Evolutionary conservation across 1,284 basidiomycete species (phyloP).

Genomic region (Tilletiaria anomala): DNA sequence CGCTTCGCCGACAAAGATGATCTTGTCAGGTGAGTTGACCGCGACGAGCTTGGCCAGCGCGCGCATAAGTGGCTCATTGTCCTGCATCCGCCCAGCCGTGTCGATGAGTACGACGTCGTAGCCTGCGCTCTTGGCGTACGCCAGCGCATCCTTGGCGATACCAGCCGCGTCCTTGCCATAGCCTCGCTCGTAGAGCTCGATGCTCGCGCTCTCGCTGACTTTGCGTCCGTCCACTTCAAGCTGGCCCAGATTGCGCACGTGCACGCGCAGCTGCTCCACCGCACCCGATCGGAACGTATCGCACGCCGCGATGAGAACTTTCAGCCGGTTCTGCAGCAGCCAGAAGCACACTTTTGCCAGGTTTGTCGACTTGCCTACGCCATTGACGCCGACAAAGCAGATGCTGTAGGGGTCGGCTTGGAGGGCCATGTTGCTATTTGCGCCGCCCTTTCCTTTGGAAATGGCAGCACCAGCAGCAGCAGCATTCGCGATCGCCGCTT

Average conservation of each 20-base stretch:
- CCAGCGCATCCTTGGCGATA: constrained; percentile 86
- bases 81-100: constrained; percentile 39
- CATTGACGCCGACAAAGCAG: constrained; percentile 98
- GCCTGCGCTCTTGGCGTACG: constrained; percentile 24
- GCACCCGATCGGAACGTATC: constrained; percentile 97
- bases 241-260: constrained; percentile 85
- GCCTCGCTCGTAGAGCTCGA: constrained; percentile 88
- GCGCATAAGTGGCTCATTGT: constrained; percentile 39
- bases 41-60: constrained; percentile 35
- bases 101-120: constrained; percentile 39
- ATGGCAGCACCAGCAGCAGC: constrained; percentile 34
- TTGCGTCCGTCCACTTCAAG: constrained; percentile 41
- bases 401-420: constrained; percentile 69
- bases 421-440: constrained; percentile 49
- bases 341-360: constrained; percentile 97
- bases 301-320: constrained; percentile 92
- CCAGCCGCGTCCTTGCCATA: constrained; percentile 98
- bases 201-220: constrained; percentile 41
- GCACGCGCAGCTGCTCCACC: constrained; percentile 91
- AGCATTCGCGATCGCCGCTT: constrained; percentile 11
- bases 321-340: constrained; percentile 84
- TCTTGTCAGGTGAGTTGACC: constrained; percentile 36
- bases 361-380: constrained; percentile 97
- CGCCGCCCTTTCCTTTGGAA: constrained; percentile 23
- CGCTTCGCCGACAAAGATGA: constrained; percentile 39